A percentile compares a stretch with the other conserved stretches of the same genome.
These are phyloP conservation scores for Sporothrix sp. DNA, from an alignment of 2,329 filamentous ascomycete species.

Conservation along the genomic window DNA sequence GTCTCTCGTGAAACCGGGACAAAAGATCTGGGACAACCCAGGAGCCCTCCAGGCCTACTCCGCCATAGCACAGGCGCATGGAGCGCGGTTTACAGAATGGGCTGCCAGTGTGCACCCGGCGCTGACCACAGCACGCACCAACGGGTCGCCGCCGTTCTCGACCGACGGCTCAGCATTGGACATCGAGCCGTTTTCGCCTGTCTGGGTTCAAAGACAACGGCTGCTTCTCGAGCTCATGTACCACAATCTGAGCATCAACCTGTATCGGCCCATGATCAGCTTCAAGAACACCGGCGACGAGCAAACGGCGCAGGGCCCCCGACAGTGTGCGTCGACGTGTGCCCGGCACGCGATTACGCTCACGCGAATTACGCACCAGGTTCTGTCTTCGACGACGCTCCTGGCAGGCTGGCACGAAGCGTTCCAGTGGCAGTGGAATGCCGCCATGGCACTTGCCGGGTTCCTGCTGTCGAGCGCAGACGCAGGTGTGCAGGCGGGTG, in stretches of 20 bases:
- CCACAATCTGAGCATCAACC: constrained; percentile 5
- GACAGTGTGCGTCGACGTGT: not conserved
- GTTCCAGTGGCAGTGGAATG: constrained; percentile 8
- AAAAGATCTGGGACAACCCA: not conserved
- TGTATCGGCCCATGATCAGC: constrained; percentile 4
- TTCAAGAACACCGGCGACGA: no score
- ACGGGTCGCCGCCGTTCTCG: not conserved
- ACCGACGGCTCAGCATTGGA: constrained; percentile 1
- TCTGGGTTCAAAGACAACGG: constrained; percentile 3
- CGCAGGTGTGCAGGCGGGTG: not conserved
- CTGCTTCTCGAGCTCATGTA: constrained; percentile 1
- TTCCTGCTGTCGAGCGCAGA: not conserved
- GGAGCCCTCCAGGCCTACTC: not conserved
- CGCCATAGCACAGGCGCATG: not conserved
- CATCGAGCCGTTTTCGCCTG: constrained; percentile 2
- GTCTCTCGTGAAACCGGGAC: not conserved
- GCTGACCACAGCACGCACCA: not conserved
- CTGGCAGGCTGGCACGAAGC: constrained; percentile 2
- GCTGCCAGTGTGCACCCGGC: not conserved
- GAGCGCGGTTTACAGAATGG: not conserved
- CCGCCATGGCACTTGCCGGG: not conserved
- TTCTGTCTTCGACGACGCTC: not conserved
- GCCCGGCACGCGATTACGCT: constrained; percentile 2
- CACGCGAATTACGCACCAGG: constrained; percentile 4
- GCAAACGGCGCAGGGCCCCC: no score